phyloP scores from a whole-genome alignment of 2,329 filamentous ascomycete species.

The Rugonectria rugulosa region DNA sequence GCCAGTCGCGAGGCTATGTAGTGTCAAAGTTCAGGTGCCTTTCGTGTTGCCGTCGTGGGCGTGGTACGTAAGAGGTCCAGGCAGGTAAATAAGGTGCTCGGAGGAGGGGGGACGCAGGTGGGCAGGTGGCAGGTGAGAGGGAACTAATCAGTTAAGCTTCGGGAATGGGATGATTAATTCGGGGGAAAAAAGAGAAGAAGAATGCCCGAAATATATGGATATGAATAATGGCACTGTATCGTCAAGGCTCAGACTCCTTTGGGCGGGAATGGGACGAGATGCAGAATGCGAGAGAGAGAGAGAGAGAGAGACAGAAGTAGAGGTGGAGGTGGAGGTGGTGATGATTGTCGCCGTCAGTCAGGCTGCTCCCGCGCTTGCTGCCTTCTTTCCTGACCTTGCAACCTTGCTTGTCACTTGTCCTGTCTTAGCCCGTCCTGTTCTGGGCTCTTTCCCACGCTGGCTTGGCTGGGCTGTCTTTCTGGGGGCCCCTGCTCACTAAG shows the following conservation, averaged over 20 bases:
- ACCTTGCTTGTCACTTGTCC: background rate
- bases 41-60: conserved; percentile 16
- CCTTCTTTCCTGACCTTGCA: too few relatives aligned
- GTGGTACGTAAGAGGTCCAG: conserved; percentile 17
- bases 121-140: background rate
- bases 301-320: background rate
- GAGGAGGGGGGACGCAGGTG: too few relatives aligned
- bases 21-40: conserved; percentile 3
- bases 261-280: background rate
- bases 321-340: background rate
- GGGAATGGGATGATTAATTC: too few relatives aligned
- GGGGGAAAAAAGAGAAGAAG: background rate
- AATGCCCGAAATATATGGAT: too few relatives aligned
- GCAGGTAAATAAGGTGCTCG: too few relatives aligned
- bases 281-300: background rate
- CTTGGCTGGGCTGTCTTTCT: background rate
- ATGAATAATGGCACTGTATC: background rate
- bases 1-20: background rate
- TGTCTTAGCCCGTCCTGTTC: background rate
- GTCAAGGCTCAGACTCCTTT: background rate
- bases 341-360: conserved; percentile 12
- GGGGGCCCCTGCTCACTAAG: background rate
- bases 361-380: conserved; percentile 6
- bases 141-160: background rate
- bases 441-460: background rate